These are phyloP conservation scores for Wickerhamiella allomyrinae DNA, from an alignment of 805 yeast species.

Conservation along the genomic window DNA sequence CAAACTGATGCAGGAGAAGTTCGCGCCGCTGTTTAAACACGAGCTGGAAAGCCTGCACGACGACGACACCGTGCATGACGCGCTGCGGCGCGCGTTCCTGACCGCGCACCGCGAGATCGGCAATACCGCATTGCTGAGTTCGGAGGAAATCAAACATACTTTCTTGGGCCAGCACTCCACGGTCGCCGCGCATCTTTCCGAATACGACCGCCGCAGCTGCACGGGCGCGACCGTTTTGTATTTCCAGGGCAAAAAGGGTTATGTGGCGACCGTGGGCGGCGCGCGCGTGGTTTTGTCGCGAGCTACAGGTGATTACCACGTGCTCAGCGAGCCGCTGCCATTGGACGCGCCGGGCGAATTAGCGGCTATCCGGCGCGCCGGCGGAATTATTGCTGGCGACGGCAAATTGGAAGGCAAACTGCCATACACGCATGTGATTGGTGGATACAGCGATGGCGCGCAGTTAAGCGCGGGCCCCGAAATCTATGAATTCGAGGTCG, in stretches of 20 bases:
- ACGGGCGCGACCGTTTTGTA: constrained; percentile 74
- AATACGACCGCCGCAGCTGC: constrained; percentile 64
- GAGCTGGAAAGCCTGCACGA: constrained; percentile 39
- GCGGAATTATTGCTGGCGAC: constrained; percentile 77
- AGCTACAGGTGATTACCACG: constrained; percentile 65
- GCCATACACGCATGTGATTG: constrained; percentile 81
- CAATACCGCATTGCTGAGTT: constrained; percentile 24
- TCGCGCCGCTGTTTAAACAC: constrained; percentile 50
- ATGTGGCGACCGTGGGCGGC: constrained; percentile 85
- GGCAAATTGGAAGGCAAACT: constrained; percentile 68
- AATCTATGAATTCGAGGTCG: constrained; percentile 36
- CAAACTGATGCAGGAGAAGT: constrained; percentile 53
- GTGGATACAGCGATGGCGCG: constrained; percentile 73
- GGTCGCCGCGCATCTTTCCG: constrained; percentile 39
- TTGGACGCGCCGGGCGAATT: constrained; percentile 52
- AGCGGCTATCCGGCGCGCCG: constrained; percentile 69
- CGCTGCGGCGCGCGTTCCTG: constrained; percentile 70
- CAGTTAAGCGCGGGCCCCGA: constrained; percentile 76
- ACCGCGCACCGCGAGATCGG: constrained; percentile 72
- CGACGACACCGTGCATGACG: constrained; percentile 48
- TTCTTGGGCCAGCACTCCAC: constrained; percentile 40
- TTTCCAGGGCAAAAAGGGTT: constrained; percentile 52
- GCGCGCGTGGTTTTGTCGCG: constrained; percentile 67
- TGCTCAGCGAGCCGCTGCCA: constrained; percentile 72
- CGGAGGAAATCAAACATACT: constrained; percentile 21